phyloP scores from a whole-genome alignment of 768 basidiomycete species.

The Termitomyces sp. region DNA sequence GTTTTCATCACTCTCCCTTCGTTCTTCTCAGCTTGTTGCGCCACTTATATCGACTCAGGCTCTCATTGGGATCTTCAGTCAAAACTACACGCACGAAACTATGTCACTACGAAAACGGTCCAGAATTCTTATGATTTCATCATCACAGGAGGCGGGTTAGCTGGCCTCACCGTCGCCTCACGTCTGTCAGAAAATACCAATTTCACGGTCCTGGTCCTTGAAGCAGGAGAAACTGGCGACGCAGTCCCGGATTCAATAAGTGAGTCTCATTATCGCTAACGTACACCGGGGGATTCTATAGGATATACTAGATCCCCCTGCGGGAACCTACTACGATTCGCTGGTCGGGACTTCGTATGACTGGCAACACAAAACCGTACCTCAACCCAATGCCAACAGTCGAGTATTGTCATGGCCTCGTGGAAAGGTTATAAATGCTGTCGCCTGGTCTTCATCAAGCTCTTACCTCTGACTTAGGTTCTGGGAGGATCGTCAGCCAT shows the following conservation, averaged over 20 bases:
- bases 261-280: conserved; percentile 14
- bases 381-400: conserved; percentile 38
- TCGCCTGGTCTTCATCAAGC: not conserved
- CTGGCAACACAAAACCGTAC: conserved; percentile 46
- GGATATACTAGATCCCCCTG: conserved; percentile 37
- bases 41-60: not conserved
- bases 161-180: conserved; percentile 30
- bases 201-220: conserved; percentile 30
- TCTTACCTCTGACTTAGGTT: conserved; percentile 26
- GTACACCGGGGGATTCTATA: not conserved
- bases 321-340: conserved; percentile 45
- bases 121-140: conserved; percentile 28
- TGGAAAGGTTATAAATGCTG: conserved; percentile 41
- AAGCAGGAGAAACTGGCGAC: conserved; percentile 41
- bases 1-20: not conserved
- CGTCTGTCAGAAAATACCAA: conserved; percentile 28
- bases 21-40: conserved; percentile 3
- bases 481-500: conserved; percentile 66
- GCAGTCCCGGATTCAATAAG: conserved; percentile 26
- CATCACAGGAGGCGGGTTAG: conserved; percentile 29
- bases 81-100: conserved; percentile 9
- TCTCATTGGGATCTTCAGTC: not conserved
- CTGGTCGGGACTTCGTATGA: conserved; percentile 43
- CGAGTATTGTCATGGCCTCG: conserved; percentile 49
- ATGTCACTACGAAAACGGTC: conserved; percentile 7